A percentile compares a stretch with the other conserved stretches of the same genome.
These are phyloP conservation scores for Pterocarpus santalinus DNA, from an alignment of 306 rosid species.

Conservation along the genomic window DNA sequence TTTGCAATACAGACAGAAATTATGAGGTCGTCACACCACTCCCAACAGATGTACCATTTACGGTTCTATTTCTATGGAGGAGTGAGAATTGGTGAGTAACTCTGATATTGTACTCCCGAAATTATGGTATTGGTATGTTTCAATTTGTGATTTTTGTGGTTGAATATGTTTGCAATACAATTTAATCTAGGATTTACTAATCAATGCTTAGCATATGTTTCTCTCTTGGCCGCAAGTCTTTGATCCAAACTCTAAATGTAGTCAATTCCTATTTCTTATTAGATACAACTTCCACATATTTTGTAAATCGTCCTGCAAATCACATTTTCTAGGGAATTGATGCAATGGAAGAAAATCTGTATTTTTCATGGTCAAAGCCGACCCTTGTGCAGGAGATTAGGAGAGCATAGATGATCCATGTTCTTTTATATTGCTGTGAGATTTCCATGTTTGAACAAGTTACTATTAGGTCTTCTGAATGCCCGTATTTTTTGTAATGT, in stretches of 20 bases:
- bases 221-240: not conserved
- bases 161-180: not conserved
- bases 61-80: slow-evolving; percentile 81
- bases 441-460: too few species aligned
- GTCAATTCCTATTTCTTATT: too few species aligned
- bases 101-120: not conserved
- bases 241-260: too few species aligned
- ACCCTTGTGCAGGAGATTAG: not conserved
- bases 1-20: slow-evolving; percentile 64
- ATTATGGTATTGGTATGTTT: not conserved
- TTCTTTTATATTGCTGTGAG: too few species aligned
- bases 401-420: too few species aligned
- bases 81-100: slow-evolving; percentile 79
- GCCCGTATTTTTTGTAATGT: too few species aligned
- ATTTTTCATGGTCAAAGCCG: not conserved
- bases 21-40: slow-evolving; percentile 69
- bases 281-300: too few species aligned
- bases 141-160: slow-evolving; percentile 3
- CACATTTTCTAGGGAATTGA: not conserved
- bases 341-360: not conserved
- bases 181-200: not conserved
- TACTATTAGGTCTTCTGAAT: too few species aligned
- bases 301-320: too few species aligned
- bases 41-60: slow-evolving; percentile 75
- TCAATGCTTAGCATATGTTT: not conserved